Evolutionary conservation across 1,284 basidiomycete genomes (phyloP).

Genomic region (Volvariella volvacea): DNA sequence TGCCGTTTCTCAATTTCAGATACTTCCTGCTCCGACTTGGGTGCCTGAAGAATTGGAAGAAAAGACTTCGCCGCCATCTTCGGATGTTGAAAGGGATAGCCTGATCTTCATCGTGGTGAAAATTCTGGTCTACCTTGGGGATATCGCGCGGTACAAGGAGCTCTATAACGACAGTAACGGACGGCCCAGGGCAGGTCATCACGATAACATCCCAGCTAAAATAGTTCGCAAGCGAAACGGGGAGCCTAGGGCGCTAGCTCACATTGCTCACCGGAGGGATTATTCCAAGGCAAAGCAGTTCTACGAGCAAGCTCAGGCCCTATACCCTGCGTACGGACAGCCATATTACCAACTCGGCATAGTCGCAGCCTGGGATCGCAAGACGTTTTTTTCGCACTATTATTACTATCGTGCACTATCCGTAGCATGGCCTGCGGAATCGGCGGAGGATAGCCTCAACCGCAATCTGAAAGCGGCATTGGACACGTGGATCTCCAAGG

Average conservation of each 20-base stretch:
- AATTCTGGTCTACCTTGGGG: constrained; percentile 86
- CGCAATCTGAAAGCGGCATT: constrained; percentile 63
- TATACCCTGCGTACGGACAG: constrained; percentile 81
- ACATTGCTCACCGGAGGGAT: constrained; percentile 47
- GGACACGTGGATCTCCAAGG: constrained; percentile 43
- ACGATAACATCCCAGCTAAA: constrained; percentile 37
- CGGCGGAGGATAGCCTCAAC: constrained; percentile 81
- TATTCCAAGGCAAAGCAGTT: constrained; percentile 73
- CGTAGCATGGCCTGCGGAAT: constrained; percentile 80
- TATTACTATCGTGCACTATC: constrained; percentile 93
- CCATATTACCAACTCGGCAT: constrained; percentile 96
- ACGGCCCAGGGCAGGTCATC: constrained; percentile 56
- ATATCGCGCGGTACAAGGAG: constrained; percentile 91
- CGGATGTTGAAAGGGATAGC: no score
- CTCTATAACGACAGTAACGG: constrained; percentile 74
- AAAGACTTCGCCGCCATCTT: no score
- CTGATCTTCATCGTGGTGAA: constrained; percentile 51
- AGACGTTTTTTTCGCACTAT: constrained; percentile 68
- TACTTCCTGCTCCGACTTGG: no score
- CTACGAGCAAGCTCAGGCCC: constrained; percentile 78
- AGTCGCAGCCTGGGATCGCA: constrained; percentile 70
- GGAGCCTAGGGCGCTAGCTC: constrained; percentile 28
- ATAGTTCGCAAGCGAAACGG: constrained; percentile 40
- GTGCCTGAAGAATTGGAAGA: no score
- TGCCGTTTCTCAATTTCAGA: no score